Conservation (phyloP, 164 flowering plant genomes). For the Vitis amurensis region DNA sequence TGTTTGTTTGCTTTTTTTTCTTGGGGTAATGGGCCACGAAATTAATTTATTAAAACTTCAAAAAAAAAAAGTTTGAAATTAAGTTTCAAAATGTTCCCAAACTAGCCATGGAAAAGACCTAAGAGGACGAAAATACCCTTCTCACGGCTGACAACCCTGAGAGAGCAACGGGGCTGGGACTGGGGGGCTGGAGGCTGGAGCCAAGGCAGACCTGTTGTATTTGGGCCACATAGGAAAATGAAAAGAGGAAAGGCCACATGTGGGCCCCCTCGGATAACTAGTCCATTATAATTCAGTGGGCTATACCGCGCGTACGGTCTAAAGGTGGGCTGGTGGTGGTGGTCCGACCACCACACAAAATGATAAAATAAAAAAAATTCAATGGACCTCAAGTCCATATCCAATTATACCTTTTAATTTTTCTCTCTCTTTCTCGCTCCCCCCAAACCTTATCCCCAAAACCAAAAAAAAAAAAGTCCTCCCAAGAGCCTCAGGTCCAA, state of each 20-base stretch:
- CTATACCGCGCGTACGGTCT: slow-evolving; percentile 13
- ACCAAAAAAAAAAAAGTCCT: not conserved
- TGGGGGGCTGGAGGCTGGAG: no score
- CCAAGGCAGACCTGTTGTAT: no score
- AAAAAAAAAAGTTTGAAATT: no score
- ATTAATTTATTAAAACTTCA: no score
- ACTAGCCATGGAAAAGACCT: no score
- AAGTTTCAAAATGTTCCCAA: no score
- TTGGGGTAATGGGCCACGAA: no score
- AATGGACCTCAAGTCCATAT: slow-evolving; percentile 14
- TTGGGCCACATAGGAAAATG: no score
- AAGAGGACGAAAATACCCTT: no score
- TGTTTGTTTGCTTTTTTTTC: no score
- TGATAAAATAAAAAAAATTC: not conserved
- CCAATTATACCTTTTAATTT: slow-evolving; percentile 2
- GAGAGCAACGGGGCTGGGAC: no score
- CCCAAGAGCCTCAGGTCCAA: slow-evolving; percentile 26
- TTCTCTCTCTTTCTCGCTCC: not conserved
- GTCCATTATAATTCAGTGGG: slow-evolving; percentile 11
- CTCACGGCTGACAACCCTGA: no score
- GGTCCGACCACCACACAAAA: slow-evolving; percentile 5
- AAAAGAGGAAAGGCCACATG: not conserved
- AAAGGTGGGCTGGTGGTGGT: slow-evolving; percentile 11
- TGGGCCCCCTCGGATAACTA: slow-evolving; percentile 11
- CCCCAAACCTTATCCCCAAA: slow-evolving; percentile 6